Evolutionary conservation across 2,329 filamentous ascomycete species (phyloP).

Genomic region (Coleophoma cylindrospora): DNA sequence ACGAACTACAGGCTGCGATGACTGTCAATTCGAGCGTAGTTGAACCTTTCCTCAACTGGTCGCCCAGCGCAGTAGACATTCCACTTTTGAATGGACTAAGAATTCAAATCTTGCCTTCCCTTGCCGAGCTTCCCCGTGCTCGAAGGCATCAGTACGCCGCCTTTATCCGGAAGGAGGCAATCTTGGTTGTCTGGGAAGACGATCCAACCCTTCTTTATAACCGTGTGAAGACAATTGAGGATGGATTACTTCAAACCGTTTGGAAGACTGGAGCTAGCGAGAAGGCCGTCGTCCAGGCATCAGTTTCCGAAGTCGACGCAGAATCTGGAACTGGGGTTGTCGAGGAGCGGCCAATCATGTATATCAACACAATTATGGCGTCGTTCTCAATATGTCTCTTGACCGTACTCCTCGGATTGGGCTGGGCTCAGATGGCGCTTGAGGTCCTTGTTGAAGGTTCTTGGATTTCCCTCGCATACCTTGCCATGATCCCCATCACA

Average conservation of each 20-base stretch:
- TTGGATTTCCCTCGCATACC: conserved; percentile 48
- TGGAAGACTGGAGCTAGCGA: conserved; percentile 42
- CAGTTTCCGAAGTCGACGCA: not conserved
- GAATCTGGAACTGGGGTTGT: not conserved
- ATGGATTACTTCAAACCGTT: conserved; percentile 50
- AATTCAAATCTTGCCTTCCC: conserved; percentile 55
- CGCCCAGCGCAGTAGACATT: conserved; percentile 45
- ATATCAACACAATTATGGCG: not conserved
- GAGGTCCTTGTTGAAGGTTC: conserved; percentile 40
- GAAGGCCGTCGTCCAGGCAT: conserved; percentile 34
- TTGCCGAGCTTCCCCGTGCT: conserved; percentile 51
- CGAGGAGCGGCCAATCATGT: not conserved
- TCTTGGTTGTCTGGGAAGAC: conserved; percentile 60
- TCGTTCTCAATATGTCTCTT: not conserved
- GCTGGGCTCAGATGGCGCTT: not conserved
- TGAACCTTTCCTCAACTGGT: conserved; percentile 47
- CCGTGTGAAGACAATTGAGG: conserved; percentile 46
- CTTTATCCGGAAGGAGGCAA: conserved; percentile 50
- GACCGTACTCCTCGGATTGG: not conserved
- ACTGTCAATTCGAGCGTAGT: conserved; percentile 63
- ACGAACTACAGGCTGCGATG: conserved; percentile 52
- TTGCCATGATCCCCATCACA: conserved; percentile 43
- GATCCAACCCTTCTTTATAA: conserved; percentile 49
- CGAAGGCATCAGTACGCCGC: conserved; percentile 62
- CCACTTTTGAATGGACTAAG: conserved; percentile 53